Evolutionary conservation across 2,329 filamentous ascomycete species (phyloP).

Genomic region (Parastagonospora nodorum): DNA sequence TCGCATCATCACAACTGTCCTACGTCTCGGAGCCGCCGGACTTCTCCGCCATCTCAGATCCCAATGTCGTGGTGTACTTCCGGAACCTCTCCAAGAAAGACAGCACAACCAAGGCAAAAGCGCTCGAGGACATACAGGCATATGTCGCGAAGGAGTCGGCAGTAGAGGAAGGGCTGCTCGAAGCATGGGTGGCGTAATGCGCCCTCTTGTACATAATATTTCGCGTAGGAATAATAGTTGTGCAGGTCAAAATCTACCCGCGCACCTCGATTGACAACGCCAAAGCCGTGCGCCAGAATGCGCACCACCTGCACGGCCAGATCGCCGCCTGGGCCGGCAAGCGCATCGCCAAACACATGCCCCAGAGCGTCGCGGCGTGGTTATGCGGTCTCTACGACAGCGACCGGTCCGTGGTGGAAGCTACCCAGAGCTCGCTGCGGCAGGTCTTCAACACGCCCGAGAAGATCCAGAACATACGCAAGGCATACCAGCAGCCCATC

Average conservation of each 20-base stretch:
- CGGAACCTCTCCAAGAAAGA: constrained; percentile 94
- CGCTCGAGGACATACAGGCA: constrained; percentile 79
- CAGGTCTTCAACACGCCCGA: constrained; percentile 79
- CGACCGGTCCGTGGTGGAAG: constrained; percentile 74
- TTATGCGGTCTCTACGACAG: constrained; percentile 86
- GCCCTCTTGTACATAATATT: constrained; percentile 36
- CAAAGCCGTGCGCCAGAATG: constrained; percentile 83
- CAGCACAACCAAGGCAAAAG: constrained; percentile 87
- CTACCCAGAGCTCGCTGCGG: constrained; percentile 77
- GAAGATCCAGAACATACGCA: constrained; percentile 78
- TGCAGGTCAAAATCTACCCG: constrained; percentile 81
- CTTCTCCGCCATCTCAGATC: constrained; percentile 74
- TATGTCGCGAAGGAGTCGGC: constrained; percentile 64
- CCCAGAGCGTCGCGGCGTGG: constrained; percentile 85
- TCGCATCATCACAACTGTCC: constrained; percentile 68
- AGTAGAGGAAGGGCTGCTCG: constrained; percentile 79
- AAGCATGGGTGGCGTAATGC: constrained; percentile 76
- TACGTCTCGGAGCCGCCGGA: constrained; percentile 88
- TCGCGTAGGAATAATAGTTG: constrained; percentile 45
- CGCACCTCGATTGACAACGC: constrained; percentile 88
- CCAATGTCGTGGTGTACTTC: constrained; percentile 85
- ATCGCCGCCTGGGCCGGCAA: constrained; percentile 69
- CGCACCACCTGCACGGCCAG: constrained; percentile 74
- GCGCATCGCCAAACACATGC: constrained; percentile 79
- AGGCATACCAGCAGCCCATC: constrained; percentile 78